Base-by-base conservation (phyloP, 2,329 filamentous ascomycete genomes). In the Teratosphaeria epicoccoides region DNA sequence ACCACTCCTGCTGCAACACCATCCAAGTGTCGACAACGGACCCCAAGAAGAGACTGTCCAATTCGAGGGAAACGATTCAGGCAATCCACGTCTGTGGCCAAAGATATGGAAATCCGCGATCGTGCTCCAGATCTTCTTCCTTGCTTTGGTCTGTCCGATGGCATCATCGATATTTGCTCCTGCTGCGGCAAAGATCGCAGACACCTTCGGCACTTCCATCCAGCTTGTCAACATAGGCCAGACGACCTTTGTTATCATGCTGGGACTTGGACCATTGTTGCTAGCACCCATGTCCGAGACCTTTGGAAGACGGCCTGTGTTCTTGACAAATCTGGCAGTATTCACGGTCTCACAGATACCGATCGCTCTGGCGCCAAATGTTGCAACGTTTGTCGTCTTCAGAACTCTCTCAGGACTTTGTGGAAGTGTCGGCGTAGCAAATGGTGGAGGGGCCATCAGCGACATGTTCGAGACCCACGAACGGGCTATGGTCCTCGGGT, bases 381-480 rank as follows among this genome's bases (percentile, higher is more conserved):
- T 75, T 20, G 66, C 52, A 17, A 62, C 60, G 3, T 59, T 76
- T 22, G 68, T 76, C 37, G 65, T 64, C 1, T 61, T 76, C 14
- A 66, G 74, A 29, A 70, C 71, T 4, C 53, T 76, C 6, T 62
- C 70, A 2, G 74, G 73, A 1, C 73, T 76, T 58, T 76, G 75
- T 56, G 74, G 73, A 1, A 73, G 71, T 56, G 69, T 76, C 0
- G 73, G 73, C 0, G 71, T 76, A 44, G 72, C 73, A 0, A 76
- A 74, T 61, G 75, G 76, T 1, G 74, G 74, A 5, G 74, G 73
- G 1, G 74, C 70, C 0, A 73, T 76, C 23, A 68, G 64, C 45
- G 75, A 76, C 49, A 76, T 76, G 72, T 76, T 75, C 49, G 56
- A 67, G 11, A 69, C 70, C 0, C 67, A 59, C 26, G 69, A 75